These are phyloP conservation scores for Termitomyces bulborhizus DNA, from an alignment of 768 basidiomycete genomes.

Conservation along the genomic window DNA sequence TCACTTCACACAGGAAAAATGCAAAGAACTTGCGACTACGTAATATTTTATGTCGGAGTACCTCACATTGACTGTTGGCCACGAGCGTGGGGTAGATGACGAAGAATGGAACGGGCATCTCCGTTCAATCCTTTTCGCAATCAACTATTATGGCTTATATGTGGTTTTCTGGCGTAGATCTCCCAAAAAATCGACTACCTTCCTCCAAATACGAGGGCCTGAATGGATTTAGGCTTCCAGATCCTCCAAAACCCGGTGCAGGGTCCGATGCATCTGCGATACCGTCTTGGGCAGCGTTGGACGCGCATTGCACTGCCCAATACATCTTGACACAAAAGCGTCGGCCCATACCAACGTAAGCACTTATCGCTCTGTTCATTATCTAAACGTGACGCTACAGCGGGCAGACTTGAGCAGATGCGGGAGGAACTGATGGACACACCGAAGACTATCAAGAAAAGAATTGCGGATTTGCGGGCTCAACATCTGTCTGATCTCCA, in stretches of 20 bases:
- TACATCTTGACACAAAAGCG: conserved; percentile 35
- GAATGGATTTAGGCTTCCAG: conserved; percentile 7
- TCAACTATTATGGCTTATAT: conserved; percentile 10
- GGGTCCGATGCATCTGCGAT: neutral
- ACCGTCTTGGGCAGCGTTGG: conserved; percentile 15
- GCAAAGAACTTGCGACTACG: neutral
- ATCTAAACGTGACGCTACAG: neutral
- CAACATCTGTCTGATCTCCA: conserved; percentile 31
- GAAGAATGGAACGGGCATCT: neutral
- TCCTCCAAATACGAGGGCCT: neutral
- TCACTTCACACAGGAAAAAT: neutral
- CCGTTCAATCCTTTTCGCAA: neutral
- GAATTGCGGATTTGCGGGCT: conserved; percentile 20
- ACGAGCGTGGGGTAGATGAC: neutral
- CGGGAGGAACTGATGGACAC: conserved; percentile 25
- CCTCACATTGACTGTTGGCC: neutral
- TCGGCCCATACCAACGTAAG: conserved; percentile 34
- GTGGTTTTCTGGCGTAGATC: conserved; percentile 1
- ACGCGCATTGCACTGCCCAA: conserved; percentile 29
- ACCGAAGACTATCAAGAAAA: conserved; percentile 17
- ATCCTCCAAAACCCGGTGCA: neutral
- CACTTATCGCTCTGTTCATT: neutral
- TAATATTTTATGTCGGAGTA: neutral
- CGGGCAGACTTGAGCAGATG: conserved; percentile 29
- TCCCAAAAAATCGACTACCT: conserved; percentile 3